phyloP scores from a whole-genome alignment of 2,329 filamentous ascomycete genomes.

The Penicillium corylophilum region DNA sequence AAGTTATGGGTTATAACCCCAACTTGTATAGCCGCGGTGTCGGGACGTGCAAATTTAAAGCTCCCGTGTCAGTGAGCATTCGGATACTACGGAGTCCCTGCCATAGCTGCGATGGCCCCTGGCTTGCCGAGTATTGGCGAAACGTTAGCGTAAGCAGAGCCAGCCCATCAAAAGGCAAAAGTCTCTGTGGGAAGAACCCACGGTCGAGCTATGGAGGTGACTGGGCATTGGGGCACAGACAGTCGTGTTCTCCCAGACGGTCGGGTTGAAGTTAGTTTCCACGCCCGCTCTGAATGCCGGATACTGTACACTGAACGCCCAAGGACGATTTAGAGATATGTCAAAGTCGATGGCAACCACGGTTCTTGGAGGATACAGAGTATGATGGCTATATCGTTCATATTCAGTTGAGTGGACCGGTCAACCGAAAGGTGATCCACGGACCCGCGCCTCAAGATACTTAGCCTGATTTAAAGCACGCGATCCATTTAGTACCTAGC shows the following conservation, averaged over 20 bases:
- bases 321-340: slow-evolving; percentile 3
- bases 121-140: slow-evolving; percentile 12
- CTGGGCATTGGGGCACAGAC: slow-evolving; percentile 1
- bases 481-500: neutral
- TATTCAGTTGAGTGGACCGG: neutral
- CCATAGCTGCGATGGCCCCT: slow-evolving; percentile 2
- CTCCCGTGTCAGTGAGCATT: too few relatives aligned
- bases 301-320: neutral
- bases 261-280: neutral
- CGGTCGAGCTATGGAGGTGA: neutral
- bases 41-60: neutral
- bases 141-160: slow-evolving; percentile 7
- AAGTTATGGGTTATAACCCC: neutral
- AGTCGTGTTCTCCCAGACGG: neutral
- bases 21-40: neutral
- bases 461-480: neutral
- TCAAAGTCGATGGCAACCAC: neutral
- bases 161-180: slow-evolving; percentile 13
- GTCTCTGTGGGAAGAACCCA: neutral
- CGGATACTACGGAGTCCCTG: neutral
- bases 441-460: neutral
- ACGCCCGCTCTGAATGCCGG: too few relatives aligned
- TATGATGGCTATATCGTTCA: neutral
- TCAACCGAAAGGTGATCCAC: neutral
- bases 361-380: neutral